Percentiles rank a stretch among this genome's conserved stretches.
Evolutionary conservation across 352 stramenopile genomes (phyloP).

Genomic region (Plasmopara viticola): DNA sequence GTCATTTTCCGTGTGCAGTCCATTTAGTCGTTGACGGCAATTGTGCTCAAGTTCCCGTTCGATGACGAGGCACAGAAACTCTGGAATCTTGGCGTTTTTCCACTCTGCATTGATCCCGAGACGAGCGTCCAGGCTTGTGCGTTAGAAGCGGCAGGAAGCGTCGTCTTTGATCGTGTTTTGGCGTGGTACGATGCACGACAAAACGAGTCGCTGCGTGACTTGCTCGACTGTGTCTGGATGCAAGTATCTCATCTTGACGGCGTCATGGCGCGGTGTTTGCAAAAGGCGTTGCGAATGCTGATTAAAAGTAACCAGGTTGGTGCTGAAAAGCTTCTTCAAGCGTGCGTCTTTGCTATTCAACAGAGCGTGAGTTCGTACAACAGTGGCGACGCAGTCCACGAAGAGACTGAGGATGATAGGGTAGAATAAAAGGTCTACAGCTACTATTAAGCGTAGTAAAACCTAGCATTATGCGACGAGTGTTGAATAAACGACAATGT

Average conservation of each 20-base stretch:
- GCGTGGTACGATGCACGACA: constrained; percentile 44
- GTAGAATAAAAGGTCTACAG: no score
- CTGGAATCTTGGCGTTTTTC: constrained; percentile 83
- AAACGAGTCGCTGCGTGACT: constrained; percentile 23
- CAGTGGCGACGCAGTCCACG: constrained; percentile 23
- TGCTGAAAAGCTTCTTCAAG: constrained; percentile 44
- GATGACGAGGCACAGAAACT: constrained; percentile 68
- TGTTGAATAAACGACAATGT: no score
- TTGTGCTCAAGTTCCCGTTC: constrained; percentile 63
- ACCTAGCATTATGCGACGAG: no score
- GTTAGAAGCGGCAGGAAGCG: constrained; percentile 47
- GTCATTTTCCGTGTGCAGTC: constrained; percentile 75
- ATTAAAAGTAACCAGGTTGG: constrained; percentile 59
- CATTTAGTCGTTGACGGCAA: constrained; percentile 70
- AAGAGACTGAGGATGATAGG: constrained; percentile 33
- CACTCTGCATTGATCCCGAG: constrained; percentile 75
- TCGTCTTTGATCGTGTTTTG: constrained; percentile 66
- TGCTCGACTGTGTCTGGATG: constrained; percentile 46
- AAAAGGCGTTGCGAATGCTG: constrained; percentile 66
- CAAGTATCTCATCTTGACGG: constrained; percentile 68
- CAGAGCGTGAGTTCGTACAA: constrained; percentile 36
- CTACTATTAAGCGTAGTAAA: no score
- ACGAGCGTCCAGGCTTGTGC: constrained; percentile 60
- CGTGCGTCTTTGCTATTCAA: constrained; percentile 60
- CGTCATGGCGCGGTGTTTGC: constrained; percentile 65